Evolutionary conservation across 345 rosid genomes (phyloP).

Genomic region (Populus tremula): DNA sequence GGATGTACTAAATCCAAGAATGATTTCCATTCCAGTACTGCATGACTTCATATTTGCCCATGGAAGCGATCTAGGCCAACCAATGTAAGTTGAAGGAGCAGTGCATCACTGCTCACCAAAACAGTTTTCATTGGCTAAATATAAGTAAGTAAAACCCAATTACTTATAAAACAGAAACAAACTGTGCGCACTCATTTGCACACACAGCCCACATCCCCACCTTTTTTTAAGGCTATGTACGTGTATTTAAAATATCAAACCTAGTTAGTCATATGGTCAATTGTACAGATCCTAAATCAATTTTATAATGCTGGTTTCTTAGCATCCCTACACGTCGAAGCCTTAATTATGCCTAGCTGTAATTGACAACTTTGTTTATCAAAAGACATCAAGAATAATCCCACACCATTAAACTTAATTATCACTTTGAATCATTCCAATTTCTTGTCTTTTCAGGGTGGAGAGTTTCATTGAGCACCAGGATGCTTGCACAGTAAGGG

Average conservation of each 20-base stretch:
- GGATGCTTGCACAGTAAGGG: conserved; percentile 60
- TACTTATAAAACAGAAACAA: conserved; percentile 4
- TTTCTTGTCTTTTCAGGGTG: conserved; percentile 42
- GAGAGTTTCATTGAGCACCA: conserved; percentile 91
- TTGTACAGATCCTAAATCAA: conserved; percentile 20
- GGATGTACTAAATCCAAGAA: conserved; percentile 31
- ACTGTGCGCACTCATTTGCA: background rate
- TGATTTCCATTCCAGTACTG: conserved; percentile 15
- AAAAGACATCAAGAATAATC: conserved; percentile 18
- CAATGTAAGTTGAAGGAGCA: conserved; percentile 6
- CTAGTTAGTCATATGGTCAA: conserved; percentile 25
- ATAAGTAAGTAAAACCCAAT: conserved; percentile 10
- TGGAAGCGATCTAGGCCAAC: conserved; percentile 20
- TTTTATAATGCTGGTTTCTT: conserved; percentile 41
- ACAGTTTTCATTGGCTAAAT: conserved; percentile 19
- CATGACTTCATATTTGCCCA: conserved; percentile 11
- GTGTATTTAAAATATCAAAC: conserved; percentile 15
- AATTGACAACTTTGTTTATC: conserved; percentile 12
- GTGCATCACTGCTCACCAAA: conserved; percentile 23
- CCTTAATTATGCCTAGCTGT: background rate
- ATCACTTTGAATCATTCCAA: conserved; percentile 16
- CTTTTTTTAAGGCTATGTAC: conserved; percentile 5
- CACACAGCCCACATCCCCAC: conserved; percentile 20
- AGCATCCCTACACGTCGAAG: conserved; percentile 36
- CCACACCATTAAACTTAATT: conserved; percentile 1